Evolutionary conservation across 345 rosid genomes (phyloP).

Genomic region (Ceriops tagal): DNA sequence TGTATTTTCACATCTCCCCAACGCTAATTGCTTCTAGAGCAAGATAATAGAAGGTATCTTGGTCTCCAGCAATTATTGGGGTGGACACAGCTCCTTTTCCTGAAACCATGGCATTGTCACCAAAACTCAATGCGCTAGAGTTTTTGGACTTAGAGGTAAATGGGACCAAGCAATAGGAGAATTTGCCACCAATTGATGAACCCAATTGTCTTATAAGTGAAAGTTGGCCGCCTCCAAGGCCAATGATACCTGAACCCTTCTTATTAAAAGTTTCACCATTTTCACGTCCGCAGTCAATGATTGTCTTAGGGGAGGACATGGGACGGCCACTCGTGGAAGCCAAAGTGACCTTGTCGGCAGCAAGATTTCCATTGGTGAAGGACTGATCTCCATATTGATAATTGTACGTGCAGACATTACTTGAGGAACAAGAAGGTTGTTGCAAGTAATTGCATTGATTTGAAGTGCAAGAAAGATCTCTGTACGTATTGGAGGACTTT

Average conservation of each 20-base stretch:
- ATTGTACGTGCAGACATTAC: conserved; percentile 33
- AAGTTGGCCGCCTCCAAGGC: conserved; percentile 52
- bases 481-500: conserved; percentile 39
- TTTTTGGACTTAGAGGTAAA: conserved; percentile 14
- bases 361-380: conserved; percentile 12
- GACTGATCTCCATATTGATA: conserved; percentile 42
- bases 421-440: conserved; percentile 29
- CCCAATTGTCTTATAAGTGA: conserved; percentile 52
- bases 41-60: conserved; percentile 40
- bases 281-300: conserved; percentile 53
- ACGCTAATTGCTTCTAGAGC: conserved; percentile 47
- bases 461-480: conserved; percentile 32
- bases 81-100: conserved; percentile 40
- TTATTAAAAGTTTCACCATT: conserved; percentile 39
- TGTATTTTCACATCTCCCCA: conserved; percentile 33
- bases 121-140: conserved; percentile 51
- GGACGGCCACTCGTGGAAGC: conserved; percentile 38
- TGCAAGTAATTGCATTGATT: conserved; percentile 26
- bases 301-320: conserved; percentile 24
- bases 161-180: conserved; percentile 65
- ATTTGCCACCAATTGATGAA: conserved; percentile 38
- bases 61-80: conserved; percentile 35
- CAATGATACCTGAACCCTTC: conserved; percentile 49
- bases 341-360: conserved; percentile 23
- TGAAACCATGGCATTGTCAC: conserved; percentile 42